Evolutionary conservation across 169 alveolate species (phyloP).

Genomic region (Plasmodium inui): DNA sequence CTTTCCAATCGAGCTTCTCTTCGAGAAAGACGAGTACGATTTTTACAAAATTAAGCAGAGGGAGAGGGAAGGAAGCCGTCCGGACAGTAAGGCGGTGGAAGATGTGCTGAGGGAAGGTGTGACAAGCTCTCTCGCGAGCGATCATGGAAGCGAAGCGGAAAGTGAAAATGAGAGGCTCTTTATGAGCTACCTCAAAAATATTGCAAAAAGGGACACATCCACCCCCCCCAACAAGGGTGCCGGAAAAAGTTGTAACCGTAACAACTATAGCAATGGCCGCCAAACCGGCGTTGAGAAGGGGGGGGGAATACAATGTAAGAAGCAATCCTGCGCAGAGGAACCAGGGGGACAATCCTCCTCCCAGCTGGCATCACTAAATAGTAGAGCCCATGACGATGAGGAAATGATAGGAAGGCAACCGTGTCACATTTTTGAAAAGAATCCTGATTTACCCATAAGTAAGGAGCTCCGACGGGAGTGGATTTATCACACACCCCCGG

Average conservation of each 20-base stretch:
- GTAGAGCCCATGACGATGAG: not conserved
- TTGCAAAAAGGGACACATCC: not conserved
- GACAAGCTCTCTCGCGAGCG: not conserved
- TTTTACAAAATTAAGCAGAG: slow-evolving; percentile 32
- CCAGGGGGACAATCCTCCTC: not conserved
- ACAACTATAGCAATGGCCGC: not conserved
- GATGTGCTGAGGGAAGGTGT: not conserved
- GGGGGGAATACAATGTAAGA: not conserved
- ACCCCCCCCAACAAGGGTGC: not conserved
- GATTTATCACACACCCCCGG: slow-evolving; percentile 25
- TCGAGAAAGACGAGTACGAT: slow-evolving; percentile 46
- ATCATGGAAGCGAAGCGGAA: slow-evolving; percentile 4
- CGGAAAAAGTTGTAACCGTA: not conserved
- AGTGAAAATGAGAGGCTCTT: slow-evolving; percentile 65
- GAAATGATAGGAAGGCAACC: not conserved
- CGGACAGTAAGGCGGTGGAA: not conserved
- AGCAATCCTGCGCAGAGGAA: not conserved
- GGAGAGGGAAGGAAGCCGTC: not conserved
- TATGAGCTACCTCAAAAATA: slow-evolving; percentile 56
- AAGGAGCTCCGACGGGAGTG: slow-evolving; percentile 38
- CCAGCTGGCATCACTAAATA: not conserved
- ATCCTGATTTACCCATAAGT: slow-evolving; percentile 40
- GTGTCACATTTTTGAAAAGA: slow-evolving; percentile 62
- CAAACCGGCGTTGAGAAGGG: no score
- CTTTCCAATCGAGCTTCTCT: slow-evolving; percentile 12